Percentiles rank a stretch among this genome's conserved stretches.
These are phyloP conservation scores for Myrmaecium sp. DNA, from an alignment of 2,329 filamentous ascomycete species.

Conservation along the genomic window DNA sequence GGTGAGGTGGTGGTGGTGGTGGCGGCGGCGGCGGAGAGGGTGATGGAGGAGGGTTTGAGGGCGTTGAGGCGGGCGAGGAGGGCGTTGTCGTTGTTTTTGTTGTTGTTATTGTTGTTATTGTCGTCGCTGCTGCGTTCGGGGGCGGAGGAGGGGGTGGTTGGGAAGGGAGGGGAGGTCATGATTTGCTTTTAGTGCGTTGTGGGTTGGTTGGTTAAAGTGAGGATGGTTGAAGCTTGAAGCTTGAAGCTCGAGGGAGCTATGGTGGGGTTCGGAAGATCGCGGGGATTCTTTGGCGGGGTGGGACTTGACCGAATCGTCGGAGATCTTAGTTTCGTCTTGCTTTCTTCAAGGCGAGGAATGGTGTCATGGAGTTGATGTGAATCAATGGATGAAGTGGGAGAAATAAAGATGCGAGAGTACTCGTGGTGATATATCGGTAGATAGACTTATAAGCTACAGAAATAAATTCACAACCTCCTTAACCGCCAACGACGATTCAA, in stretches of 20 bases:
- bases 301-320: no score
- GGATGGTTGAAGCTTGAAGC: no score
- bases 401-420: neutral
- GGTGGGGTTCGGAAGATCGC: no score
- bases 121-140: no score
- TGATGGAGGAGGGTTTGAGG: conserved; percentile 26
- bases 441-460: neutral
- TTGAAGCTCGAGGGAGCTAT: no score
- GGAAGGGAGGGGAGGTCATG: no score
- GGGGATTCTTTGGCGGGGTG: no score
- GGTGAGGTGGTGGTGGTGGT: conserved; percentile 1
- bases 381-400: neutral
- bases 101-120: neutral
- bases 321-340: neutral
- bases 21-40: conserved; percentile 11
- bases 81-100: conserved; percentile 16
- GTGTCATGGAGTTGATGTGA: neutral
- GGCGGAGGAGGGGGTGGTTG: no score
- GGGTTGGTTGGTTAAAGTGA: no score
- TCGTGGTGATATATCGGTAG: neutral
- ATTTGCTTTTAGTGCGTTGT: no score
- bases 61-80: conserved; percentile 32
- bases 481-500: no score
- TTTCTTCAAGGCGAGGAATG: conserved; percentile 1
- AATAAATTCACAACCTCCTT: no score